Evolutionary conservation across 352 stramenopile species (phyloP).

Genomic region (Thraustochytrium striatum): DNA sequence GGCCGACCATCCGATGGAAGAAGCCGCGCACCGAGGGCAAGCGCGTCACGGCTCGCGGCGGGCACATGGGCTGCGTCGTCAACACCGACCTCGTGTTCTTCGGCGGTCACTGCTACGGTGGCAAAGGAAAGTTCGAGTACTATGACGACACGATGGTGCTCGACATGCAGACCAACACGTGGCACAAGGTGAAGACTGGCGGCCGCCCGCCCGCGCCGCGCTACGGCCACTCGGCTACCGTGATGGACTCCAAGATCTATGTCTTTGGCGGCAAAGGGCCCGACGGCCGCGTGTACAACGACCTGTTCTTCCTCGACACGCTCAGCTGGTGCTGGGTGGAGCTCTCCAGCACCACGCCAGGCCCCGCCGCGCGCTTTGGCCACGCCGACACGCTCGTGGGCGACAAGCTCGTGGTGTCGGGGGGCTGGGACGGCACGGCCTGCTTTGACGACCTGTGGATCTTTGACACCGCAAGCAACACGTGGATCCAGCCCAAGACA

Average conservation of each 20-base stretch:
- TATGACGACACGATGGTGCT: constrained; percentile 49
- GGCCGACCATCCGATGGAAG: neutral
- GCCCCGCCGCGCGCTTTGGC: constrained; percentile 31
- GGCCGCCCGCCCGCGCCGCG: constrained; percentile 15
- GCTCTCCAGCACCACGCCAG: constrained; percentile 25
- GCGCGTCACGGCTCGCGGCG: constrained; percentile 37
- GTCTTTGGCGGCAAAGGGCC: constrained; percentile 49
- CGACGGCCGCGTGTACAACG: constrained; percentile 45
- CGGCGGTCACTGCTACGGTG: constrained; percentile 49
- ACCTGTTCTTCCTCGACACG: constrained; percentile 48
- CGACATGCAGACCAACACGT: constrained; percentile 47
- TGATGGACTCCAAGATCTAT: constrained; percentile 47
- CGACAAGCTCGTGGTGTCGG: constrained; percentile 49
- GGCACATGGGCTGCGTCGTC: constrained; percentile 13
- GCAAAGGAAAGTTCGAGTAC: constrained; percentile 51
- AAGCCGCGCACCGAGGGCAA: constrained; percentile 35
- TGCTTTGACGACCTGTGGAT: constrained; percentile 52
- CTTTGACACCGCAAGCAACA: constrained; percentile 41
- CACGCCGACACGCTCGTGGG: constrained; percentile 41
- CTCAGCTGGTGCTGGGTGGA: constrained; percentile 44
- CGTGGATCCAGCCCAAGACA: constrained; percentile 44
- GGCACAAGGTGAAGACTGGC: constrained; percentile 47
- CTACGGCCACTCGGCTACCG: constrained; percentile 45
- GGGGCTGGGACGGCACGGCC: constrained; percentile 43
- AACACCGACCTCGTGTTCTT: constrained; percentile 47